These are phyloP conservation scores for Cordyceps pruinosa DNA, from an alignment of 2,329 filamentous ascomycete genomes.

Conservation along the genomic window DNA sequence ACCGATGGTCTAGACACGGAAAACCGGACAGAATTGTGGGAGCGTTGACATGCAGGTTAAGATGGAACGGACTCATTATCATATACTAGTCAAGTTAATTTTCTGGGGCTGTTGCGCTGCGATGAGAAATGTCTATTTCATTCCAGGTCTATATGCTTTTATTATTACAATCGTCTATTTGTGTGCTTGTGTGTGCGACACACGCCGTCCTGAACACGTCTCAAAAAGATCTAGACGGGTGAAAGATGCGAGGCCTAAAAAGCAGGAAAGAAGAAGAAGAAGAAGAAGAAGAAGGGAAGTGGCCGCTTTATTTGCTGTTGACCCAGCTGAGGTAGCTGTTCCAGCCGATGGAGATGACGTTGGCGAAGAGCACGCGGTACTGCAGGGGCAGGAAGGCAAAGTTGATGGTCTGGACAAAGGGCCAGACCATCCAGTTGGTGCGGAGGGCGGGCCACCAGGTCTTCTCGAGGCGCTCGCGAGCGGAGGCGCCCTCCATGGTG, in stretches of 20 bases:
- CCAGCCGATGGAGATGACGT: slow-evolving; percentile 65
- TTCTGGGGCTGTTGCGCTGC: too few relatives aligned
- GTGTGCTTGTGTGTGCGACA: background rate
- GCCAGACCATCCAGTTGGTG: slow-evolving; percentile 88
- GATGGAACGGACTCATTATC: background rate
- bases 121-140: background rate
- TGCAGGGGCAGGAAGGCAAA: slow-evolving; percentile 82
- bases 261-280: background rate
- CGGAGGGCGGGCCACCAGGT: slow-evolving; percentile 66
- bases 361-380: slow-evolving; percentile 79
- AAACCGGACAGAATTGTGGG: background rate
- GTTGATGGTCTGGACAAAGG: slow-evolving; percentile 75
- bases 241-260: too few relatives aligned
- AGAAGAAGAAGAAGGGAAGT: background rate
- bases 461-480: slow-evolving; percentile 60
- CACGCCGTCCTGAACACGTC: background rate
- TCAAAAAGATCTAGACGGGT: too few relatives aligned
- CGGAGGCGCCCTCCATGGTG: slow-evolving; percentile 60
- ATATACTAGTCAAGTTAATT: background rate
- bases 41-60: background rate
- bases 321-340: slow-evolving; percentile 58
- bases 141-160: slow-evolving; percentile 8
- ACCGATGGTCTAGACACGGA: too few relatives aligned
- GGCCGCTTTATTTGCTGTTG: slow-evolving; percentile 46
- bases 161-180: slow-evolving; percentile 3